Base-by-base conservation (phyloP, 129 eudicot genomes). In the Lactuca sativa region DNA sequence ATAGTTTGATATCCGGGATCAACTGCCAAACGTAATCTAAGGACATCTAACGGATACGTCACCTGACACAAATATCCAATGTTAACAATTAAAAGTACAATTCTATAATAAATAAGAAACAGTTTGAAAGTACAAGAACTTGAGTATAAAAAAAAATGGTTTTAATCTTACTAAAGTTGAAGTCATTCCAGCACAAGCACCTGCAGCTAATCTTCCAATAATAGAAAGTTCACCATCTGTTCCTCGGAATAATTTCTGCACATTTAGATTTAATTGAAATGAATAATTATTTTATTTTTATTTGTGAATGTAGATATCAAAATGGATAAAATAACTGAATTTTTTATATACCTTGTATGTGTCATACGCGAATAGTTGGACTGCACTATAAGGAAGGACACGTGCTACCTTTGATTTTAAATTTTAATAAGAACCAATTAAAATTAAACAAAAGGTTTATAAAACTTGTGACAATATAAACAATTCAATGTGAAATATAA, bases 171-270 rank as follows among this genome's bases (percentile, higher is more conserved):
- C 88, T 44, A 89, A 81, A 64, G 92, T 86, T 48, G 96, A 89
- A 71, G 92, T 89, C 92, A 86, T 89, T 82, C 98, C 98, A 72
- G 97, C 97, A 86, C 98, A 92, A 76, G 98, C 98, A 66, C 98
- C 98, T 71, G 98, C 98, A 36, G 96, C 95, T 68, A 92, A 78
- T 74, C 96, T 86, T 74, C 92, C 95, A 15, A 91, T 41, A 48
- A 86, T 84, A 62, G 96, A 82, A 76, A 92, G 95, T 69, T 89
- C 86, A 9, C 80, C 95, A 73, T 92, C 90, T 4, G 72, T 71
- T 53, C 96, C 95, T 40, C 68, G 72, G 47, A 89, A 89, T 15
- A 89, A 86, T 82, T 83, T 89, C 96, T 89, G 83, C 66, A 72
- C 34, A 40, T n/a, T 32, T 11, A 48, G 40, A 21, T 8, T 56